Conservation (phyloP, 176 grass and related monocot species). For the Phoenix dactylifera region DNA sequence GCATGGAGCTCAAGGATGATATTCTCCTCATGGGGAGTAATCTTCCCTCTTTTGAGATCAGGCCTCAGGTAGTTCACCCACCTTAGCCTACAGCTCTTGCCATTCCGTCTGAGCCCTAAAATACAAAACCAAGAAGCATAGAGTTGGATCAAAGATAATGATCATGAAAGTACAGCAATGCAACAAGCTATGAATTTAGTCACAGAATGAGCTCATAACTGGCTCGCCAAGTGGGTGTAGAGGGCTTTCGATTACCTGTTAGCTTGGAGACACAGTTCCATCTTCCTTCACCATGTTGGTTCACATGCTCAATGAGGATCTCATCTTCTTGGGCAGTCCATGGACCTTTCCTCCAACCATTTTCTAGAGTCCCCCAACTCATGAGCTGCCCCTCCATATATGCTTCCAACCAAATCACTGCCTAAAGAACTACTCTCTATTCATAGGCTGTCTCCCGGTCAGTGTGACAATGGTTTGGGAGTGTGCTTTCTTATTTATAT, state of each 20-base stretch:
- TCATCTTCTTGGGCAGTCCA: slow-evolving; percentile 88
- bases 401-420: neutral
- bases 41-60: slow-evolving; percentile 18
- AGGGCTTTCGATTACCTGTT: slow-evolving; percentile 29
- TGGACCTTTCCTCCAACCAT: slow-evolving; percentile 83
- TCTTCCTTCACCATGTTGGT: slow-evolving; percentile 78
- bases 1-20: slow-evolving; percentile 15
- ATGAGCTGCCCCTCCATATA: slow-evolving; percentile 36
- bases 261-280: slow-evolving; percentile 86
- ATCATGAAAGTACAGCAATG: too few relatives aligned
- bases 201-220: too few relatives aligned
- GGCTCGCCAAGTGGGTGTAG: too few relatives aligned
- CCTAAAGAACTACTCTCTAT: neutral
- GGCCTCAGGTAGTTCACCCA: slow-evolving; percentile 22
- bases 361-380: slow-evolving; percentile 46
- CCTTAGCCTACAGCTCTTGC: slow-evolving; percentile 17
- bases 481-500: slow-evolving; percentile 23
- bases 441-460: slow-evolving; percentile 14
- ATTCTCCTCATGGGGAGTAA: slow-evolving; percentile 9
- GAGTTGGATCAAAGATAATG: neutral
- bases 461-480: slow-evolving; percentile 24
- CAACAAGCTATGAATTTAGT: too few relatives aligned
- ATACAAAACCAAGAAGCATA: neutral
- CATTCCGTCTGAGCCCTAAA: slow-evolving; percentile 1
- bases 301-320: slow-evolving; percentile 63